These are phyloP conservation scores for Fusarium irregulare DNA, from an alignment of 2,329 filamentous ascomycete genomes.

Conservation along the genomic window DNA sequence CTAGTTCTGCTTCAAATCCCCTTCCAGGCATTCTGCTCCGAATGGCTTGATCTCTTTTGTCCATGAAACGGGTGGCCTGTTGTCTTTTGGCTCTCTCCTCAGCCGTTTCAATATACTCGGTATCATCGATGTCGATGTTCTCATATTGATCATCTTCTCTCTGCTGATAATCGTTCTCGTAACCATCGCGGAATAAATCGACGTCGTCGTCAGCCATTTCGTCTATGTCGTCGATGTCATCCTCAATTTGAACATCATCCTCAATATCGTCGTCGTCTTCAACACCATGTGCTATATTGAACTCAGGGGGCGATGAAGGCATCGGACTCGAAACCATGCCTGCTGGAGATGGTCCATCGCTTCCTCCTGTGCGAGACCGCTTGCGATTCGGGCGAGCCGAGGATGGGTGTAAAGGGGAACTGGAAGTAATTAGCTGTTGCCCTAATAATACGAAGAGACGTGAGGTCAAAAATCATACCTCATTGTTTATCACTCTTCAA, in stretches of 20 bases:
- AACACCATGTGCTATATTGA: conserved; percentile 72
- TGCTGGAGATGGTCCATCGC: conserved; percentile 64
- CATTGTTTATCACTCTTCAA: conserved; percentile 22
- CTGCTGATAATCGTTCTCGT: conserved; percentile 76
- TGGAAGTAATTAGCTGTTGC: conserved; percentile 52
- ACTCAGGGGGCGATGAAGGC: conserved; percentile 72
- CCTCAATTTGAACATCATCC: conserved; percentile 77
- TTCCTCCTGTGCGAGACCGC: conserved; percentile 63
- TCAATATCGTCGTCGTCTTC: conserved; percentile 79
- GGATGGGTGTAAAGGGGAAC: conserved; percentile 86
- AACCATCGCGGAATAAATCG: conserved; percentile 80
- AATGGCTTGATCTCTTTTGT: conserved; percentile 71
- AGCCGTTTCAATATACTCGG: conserved; percentile 78
- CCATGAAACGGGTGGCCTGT: conserved; percentile 77
- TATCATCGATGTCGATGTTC: conserved; percentile 79
- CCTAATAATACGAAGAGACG: neutral
- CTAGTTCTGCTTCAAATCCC: conserved; percentile 73
- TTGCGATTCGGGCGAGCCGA: conserved; percentile 69
- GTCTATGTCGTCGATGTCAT: conserved; percentile 81
- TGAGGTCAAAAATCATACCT: conserved; percentile 7
- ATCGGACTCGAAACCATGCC: conserved; percentile 69
- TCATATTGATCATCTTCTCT: conserved; percentile 77
- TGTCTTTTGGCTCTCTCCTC: conserved; percentile 67
- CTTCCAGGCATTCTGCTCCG: conserved; percentile 51
- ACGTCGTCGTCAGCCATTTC: conserved; percentile 85